Percentiles rank a stretch among this genome's conserved stretches.
These are phyloP conservation scores for Aspergillus sojae DNA, from an alignment of 2,329 filamentous ascomycete genomes.

Conservation along the genomic window DNA sequence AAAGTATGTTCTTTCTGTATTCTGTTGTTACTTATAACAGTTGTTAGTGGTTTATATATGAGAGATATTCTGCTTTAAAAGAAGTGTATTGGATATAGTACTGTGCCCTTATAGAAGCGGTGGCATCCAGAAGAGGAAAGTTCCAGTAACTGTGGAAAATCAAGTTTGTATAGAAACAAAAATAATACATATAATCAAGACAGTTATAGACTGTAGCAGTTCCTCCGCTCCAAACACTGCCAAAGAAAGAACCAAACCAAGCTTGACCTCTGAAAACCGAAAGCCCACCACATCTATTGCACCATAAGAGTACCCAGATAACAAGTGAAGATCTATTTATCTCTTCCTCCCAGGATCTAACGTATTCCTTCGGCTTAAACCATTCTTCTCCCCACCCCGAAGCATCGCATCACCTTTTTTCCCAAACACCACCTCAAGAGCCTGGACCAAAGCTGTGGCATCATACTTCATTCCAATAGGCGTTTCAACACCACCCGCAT, in stretches of 20 bases:
- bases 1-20: too few relatives aligned
- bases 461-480: conserved; percentile 70
- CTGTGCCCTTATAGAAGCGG: too few relatives aligned
- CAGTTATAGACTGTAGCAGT: background rate
- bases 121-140: too few relatives aligned
- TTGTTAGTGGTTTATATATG: too few relatives aligned
- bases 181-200: conserved; percentile 3
- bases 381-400: conserved; percentile 39
- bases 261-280: too few relatives aligned
- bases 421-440: conserved; percentile 76
- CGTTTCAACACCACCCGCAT: conserved; percentile 48
- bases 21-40: too few relatives aligned
- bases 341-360: conserved; percentile 41
- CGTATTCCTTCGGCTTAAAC: conserved; percentile 62
- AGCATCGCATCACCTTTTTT: conserved; percentile 58
- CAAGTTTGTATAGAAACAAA: too few relatives aligned
- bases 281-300: background rate
- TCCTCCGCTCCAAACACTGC: background rate
- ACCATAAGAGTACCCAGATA: background rate
- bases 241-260: background rate
- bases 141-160: too few relatives aligned
- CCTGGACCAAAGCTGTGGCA: conserved; percentile 70
- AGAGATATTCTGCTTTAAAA: too few relatives aligned
- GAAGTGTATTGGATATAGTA: too few relatives aligned
- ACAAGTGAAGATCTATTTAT: background rate